phyloP scores from a whole-genome alignment of 345 rosid genomes.

The Linum lewisii region DNA sequence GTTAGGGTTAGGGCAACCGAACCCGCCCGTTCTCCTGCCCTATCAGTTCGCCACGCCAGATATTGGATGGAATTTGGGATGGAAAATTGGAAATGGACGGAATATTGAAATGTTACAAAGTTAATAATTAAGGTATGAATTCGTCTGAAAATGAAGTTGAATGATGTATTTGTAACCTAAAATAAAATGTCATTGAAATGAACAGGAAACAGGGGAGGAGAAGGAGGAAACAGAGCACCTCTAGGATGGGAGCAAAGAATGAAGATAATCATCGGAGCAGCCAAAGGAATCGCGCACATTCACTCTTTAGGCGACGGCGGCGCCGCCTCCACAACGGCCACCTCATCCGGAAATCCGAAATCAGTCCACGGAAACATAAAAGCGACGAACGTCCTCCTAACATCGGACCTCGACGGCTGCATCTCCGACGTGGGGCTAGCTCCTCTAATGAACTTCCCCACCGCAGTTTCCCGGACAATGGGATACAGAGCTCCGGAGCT shows the following conservation, averaged over 20 bases:
- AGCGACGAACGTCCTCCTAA: background rate
- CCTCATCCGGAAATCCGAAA: background rate
- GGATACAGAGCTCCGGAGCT: background rate
- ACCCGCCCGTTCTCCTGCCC: no score
- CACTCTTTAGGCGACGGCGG: background rate
- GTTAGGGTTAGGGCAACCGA: no score
- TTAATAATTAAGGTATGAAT: no score
- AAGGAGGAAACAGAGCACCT: background rate
- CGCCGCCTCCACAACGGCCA: background rate
- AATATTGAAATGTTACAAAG: no score
- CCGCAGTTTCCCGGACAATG: background rate
- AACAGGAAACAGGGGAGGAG: background rate
- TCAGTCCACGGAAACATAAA: slow-evolving; percentile 2
- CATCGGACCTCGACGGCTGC: background rate
- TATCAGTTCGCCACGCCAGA: no score
- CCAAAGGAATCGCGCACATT: slow-evolving; percentile 1
- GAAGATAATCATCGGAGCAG: background rate
- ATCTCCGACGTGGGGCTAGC: slow-evolving; percentile 3
- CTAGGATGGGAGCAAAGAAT: background rate
- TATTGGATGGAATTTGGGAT: no score
- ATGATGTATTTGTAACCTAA: no score
- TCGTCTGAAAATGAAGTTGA: no score
- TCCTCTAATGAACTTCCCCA: slow-evolving; percentile 1
- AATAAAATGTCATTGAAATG: no score
- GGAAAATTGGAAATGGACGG: no score